These are phyloP conservation scores for sorghum (Sorghum bicolor) DNA, from an alignment of 176 grass and related monocot species.

Conservation along the genomic window DNA sequence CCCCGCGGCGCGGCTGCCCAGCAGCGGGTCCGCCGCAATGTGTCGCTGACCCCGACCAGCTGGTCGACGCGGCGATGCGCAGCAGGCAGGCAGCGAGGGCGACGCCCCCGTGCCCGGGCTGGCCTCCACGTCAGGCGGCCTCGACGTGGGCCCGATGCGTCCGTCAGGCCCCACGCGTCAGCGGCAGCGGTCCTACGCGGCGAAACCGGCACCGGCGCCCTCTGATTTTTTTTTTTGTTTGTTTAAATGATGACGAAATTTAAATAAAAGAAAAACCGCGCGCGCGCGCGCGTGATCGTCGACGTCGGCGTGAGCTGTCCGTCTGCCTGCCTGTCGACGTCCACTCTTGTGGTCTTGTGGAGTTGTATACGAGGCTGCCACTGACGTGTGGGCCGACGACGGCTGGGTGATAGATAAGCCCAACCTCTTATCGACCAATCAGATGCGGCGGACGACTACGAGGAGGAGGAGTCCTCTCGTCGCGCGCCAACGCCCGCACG, in stretches of 20 bases:
- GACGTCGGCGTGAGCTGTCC: background rate
- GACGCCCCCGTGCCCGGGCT: background rate
- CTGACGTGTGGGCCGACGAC: background rate
- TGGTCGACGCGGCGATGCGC: background rate
- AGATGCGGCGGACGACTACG: no score
- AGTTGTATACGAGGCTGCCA: no score
- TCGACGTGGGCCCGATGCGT: background rate
- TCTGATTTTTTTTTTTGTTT: rapidly evolving
- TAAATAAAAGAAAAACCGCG: no score
- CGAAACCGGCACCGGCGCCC: no score
- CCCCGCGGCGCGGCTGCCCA: background rate
- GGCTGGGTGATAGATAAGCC: background rate
- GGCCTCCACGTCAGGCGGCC: background rate
- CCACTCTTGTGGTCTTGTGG: no score
- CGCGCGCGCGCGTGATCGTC: background rate
- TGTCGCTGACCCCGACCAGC: background rate
- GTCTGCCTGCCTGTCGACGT: background rate
- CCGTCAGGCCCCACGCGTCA: background rate
- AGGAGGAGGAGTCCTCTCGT: no score
- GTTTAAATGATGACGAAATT: no score
- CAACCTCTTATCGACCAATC: background rate
- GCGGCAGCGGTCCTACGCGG: background rate
- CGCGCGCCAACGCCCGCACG: no score
- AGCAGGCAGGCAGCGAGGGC: background rate
- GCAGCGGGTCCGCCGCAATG: background rate